These are phyloP conservation scores for Pleurotus giganteus DNA, from an alignment of 768 basidiomycete species.

Conservation along the genomic window DNA sequence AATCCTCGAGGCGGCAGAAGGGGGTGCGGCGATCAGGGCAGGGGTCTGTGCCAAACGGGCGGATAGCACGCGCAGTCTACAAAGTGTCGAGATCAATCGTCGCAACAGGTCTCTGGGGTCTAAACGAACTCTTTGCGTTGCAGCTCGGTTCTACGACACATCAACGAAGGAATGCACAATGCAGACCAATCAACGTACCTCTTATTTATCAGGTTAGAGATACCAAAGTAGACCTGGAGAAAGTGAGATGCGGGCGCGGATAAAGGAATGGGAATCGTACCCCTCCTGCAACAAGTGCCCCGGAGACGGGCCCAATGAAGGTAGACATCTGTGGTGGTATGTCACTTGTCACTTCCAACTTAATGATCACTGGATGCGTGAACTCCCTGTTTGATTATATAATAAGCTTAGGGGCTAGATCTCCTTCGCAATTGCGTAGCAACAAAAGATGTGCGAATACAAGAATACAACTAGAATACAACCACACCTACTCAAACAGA, in stretches of 20 bases:
- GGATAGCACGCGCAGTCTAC: conserved; percentile 49
- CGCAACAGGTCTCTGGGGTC: neutral
- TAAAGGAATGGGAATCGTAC: conserved; percentile 31
- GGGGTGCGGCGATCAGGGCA: conserved; percentile 44
- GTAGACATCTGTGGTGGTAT: conserved; percentile 44
- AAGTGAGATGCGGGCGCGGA: neutral
- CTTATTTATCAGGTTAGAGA: conserved; percentile 61
- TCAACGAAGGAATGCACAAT: neutral
- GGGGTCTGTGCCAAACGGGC: conserved; percentile 51
- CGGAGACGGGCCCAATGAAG: conserved; percentile 65
- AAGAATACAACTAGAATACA: too few species aligned
- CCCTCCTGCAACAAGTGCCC: conserved; percentile 66
- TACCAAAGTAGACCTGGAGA: conserved; percentile 64
- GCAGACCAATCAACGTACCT: conserved; percentile 33
- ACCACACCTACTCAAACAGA: too few species aligned
- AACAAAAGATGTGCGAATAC: too few species aligned
- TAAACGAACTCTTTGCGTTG: conserved; percentile 52
- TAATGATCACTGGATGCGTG: too few species aligned
- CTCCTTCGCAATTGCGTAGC: too few species aligned
- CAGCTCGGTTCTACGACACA: conserved; percentile 47
- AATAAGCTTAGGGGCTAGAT: too few species aligned
- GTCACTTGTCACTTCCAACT: neutral
- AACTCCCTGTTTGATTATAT: too few species aligned
- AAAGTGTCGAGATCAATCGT: neutral
- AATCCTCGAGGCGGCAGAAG: conserved; percentile 54